Evolutionary conservation across 1,284 basidiomycete species (phyloP), one percentile per base, ranked within the genome.

Genomic region (Stygiomarasmius scandens): DNA sequence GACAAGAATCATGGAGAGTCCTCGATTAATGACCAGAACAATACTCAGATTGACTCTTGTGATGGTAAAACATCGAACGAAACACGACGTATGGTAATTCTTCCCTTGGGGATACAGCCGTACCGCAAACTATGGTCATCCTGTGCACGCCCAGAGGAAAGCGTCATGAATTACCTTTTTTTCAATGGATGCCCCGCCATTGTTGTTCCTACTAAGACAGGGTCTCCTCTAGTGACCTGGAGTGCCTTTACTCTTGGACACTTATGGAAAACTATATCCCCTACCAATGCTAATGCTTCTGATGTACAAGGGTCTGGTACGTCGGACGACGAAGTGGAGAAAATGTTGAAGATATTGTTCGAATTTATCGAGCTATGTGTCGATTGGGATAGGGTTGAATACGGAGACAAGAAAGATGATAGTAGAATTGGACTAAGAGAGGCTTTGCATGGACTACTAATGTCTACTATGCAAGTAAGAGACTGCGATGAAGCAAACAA

Each of bases 291-390:
- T 8, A 14, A 34, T 14, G 8, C 32, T 34, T 34, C 32, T 34
- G 32, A n/a, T n/a, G n/a, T n/a, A n/a, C n/a, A n/a, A n/a, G n/a
- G n/a, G n/a, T n/a, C n/a, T n/a, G n/a, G n/a, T n/a, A 32, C 29
- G 29, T 6, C 6, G 5, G 29, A 32, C 5, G 29, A 22, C 4
- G 49, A 51, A 24, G 12, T 51, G 3, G 49, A 51, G 4, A 14
- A 36, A 11, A 11, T 51, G 6, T 10, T 51, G 4, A 27, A 24
- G 19, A 36, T 38, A 6, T 36, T 38, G 8, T 51, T 20, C 32
- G 49, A 51, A 19, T 51, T 34, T 23, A 10, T 51, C 23, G 49
- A 51, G 32, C 19, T 51, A 19, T 41, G 38, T 23, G 49, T 51
- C 24, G 49, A 51, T 36, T 51, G 49, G 49, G 49, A 51, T 20